Evolutionary conservation across 768 basidiomycete genomes (phyloP).

Genomic region (Harrya chromipes): DNA sequence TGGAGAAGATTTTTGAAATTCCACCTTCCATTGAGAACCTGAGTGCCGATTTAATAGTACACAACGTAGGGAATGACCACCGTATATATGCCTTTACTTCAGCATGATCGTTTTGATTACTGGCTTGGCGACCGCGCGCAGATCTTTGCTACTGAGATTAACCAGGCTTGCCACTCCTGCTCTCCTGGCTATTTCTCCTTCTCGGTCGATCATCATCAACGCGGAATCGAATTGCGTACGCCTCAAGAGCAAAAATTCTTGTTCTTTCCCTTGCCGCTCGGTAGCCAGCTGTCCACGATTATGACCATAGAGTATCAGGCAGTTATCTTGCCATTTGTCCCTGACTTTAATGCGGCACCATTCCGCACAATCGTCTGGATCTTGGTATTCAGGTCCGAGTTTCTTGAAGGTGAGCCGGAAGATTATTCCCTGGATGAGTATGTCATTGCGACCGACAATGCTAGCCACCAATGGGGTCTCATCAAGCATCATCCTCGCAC

Average conservation of each 20-base stretch:
- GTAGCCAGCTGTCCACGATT: not conserved
- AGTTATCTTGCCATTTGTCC: not conserved
- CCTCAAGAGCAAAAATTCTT: constrained; percentile 3
- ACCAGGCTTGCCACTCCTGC: constrained; percentile 1
- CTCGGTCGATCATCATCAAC: not conserved
- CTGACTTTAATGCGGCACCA: constrained; percentile 1
- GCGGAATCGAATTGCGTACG: not conserved
- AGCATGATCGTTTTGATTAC: not conserved
- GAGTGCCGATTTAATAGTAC: too few relatives aligned
- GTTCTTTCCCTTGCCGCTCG: not conserved
- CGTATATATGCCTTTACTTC: too few relatives aligned
- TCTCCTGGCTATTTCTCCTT: not conserved
- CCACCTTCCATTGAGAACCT: too few relatives aligned
- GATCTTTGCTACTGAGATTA: not conserved
- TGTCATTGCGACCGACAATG: not conserved
- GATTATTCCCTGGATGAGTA: not conserved
- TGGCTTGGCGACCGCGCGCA: not conserved
- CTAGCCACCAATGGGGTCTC: not conserved
- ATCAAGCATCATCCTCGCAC: not conserved
- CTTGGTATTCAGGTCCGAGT: not conserved
- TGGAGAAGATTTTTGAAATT: too few relatives aligned
- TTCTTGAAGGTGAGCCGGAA: not conserved
- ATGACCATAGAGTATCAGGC: constrained; percentile 1
- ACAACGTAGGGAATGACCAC: too few relatives aligned
- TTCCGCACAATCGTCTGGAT: not conserved